Percentiles rank a stretch among this genome's conserved stretches.
Evolutionary conservation across 257 asterid species (phyloP).

Genomic region (Handroanthus guayacan): DNA sequence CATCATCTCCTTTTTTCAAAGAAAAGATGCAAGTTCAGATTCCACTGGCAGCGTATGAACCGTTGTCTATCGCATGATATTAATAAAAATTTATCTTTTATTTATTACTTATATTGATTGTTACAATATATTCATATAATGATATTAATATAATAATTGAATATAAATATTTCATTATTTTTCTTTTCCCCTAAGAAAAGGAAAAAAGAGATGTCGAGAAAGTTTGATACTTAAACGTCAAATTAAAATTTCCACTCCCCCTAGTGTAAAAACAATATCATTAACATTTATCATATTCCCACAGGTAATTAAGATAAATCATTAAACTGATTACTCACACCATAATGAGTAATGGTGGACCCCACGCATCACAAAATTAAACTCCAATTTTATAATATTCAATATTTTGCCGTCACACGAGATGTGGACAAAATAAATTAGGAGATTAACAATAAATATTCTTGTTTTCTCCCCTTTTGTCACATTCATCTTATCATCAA

Average conservation of each 20-base stretch:
- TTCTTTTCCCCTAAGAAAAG: conserved; percentile 22
- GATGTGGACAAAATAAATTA: not conserved
- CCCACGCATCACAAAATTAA: not conserved
- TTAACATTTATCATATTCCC: not conserved
- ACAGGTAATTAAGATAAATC: conserved; percentile 11
- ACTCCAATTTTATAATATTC: conserved; percentile 1
- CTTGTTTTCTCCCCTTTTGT: not conserved
- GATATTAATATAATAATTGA: too few species aligned
- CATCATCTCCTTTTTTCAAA: too few species aligned
- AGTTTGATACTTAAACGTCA: not conserved
- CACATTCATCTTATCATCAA: conserved; percentile 6
- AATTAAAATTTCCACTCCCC: conserved; percentile 34
- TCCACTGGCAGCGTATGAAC: too few species aligned
- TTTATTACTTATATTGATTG: too few species aligned
- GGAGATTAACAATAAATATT: not conserved
- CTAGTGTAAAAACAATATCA: conserved; percentile 27
- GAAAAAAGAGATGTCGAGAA: not conserved
- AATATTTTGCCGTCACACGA: not conserved
- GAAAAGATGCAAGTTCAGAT: too few species aligned
- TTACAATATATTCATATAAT: too few species aligned
- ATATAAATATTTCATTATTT: too few species aligned
- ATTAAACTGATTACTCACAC: conserved; percentile 10
- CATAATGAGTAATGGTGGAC: conserved; percentile 15
- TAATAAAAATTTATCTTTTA: too few species aligned
- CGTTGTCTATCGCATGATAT: too few species aligned